Conservation (phyloP, 371 early-diverging fungal genomes). For the Gilbertella persicaria region DNA sequence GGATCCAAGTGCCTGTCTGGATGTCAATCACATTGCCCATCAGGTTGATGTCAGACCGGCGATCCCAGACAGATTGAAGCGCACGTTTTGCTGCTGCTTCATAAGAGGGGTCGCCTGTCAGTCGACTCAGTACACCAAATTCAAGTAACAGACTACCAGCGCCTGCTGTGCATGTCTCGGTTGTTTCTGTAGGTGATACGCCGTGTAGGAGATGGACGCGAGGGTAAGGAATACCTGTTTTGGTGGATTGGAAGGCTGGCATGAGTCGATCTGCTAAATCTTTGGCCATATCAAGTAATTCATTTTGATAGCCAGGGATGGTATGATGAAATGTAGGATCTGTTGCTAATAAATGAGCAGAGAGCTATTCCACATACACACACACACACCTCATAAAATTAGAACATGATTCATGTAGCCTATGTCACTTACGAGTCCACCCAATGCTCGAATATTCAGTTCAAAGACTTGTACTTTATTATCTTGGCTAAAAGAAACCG, state of each 20-base stretch:
- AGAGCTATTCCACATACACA: slow-evolving; percentile 42
- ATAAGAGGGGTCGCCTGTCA: slow-evolving; percentile 76
- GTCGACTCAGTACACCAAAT: slow-evolving; percentile 89
- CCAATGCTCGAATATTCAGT: slow-evolving; percentile 88
- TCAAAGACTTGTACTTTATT: slow-evolving; percentile 95
- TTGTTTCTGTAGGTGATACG: slow-evolving; percentile 66
- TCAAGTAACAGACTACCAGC: slow-evolving; percentile 94
- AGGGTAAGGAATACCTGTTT: slow-evolving; percentile 87
- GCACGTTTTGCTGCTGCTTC: slow-evolving; percentile 80
- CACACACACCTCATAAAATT: background rate
- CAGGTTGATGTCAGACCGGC: slow-evolving; percentile 73
- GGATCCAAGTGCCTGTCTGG: slow-evolving; percentile 71
- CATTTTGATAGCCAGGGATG: slow-evolving; percentile 68
- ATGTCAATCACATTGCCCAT: slow-evolving; percentile 87
- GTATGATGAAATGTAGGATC: slow-evolving; percentile 61
- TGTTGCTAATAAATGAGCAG: slow-evolving; percentile 86
- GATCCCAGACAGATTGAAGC: slow-evolving; percentile 73
- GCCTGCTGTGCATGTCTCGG: slow-evolving; percentile 90
- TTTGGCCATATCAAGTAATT: slow-evolving; percentile 74
- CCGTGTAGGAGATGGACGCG: slow-evolving; percentile 84
- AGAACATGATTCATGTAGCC: no score
- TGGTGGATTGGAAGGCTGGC: slow-evolving; percentile 84
- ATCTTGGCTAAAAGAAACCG: slow-evolving; percentile 79
- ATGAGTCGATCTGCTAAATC: slow-evolving; percentile 88
- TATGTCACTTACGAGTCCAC: slow-evolving; percentile 67